Percentiles rank a stretch among this genome's conserved stretches.
Conservation (phyloP, 495 filamentous ascomycete species). For the Tetracladium setigerum region DNA sequence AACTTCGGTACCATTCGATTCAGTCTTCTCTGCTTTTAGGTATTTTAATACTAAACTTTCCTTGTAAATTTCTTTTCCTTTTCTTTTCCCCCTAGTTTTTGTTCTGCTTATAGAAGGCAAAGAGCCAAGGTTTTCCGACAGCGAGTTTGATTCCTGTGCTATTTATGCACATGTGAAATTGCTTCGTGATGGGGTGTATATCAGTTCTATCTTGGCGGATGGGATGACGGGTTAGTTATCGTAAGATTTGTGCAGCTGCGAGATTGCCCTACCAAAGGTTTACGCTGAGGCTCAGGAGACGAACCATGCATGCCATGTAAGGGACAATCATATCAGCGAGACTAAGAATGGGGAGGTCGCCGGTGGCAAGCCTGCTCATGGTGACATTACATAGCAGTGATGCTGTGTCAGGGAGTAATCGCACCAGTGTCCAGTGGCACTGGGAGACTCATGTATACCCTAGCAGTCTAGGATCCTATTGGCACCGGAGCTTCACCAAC, state of each 20-base stretch:
- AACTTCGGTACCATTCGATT: conserved; percentile 8
- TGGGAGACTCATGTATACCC: conserved; percentile 9
- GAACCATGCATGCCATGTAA: no score
- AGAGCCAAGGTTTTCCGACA: conserved; percentile 7
- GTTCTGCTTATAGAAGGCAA: conserved; percentile 2
- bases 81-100: conserved; percentile 8
- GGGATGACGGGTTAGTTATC: no score
- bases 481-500: not conserved
- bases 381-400: conserved; percentile 4
- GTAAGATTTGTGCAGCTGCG: no score
- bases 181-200: no score
- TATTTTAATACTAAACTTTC: conserved; percentile 14
- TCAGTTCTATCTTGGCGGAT: no score
- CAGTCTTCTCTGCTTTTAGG: conserved; percentile 9
- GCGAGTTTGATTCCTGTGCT: conserved; percentile 2
- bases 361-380: conserved; percentile 9
- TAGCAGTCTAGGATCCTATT: conserved; percentile 1
- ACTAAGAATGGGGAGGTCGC: conserved; percentile 12
- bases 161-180: no score
- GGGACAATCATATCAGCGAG: conserved; percentile 8
- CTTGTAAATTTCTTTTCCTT: conserved; percentile 8
- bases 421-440: conserved; percentile 3
- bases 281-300: no score
- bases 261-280: no score
- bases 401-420: conserved; percentile 5